phyloP scores from a whole-genome alignment of 2,329 filamentous ascomycete genomes.

The Rhytidhysteron rufulum region DNA sequence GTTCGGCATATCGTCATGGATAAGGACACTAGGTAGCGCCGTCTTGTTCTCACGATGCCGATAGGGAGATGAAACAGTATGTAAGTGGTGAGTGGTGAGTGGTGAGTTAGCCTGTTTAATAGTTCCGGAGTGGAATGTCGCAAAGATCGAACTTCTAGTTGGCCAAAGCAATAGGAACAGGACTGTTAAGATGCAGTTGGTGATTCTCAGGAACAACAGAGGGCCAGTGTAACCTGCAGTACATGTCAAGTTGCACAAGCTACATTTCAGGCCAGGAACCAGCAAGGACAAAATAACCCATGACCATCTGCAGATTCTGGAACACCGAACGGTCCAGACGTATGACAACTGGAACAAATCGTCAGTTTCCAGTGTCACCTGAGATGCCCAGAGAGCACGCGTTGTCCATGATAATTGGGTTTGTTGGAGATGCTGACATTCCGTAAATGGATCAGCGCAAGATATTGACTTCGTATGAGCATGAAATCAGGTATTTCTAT shows the following conservation, averaged over 20 bases:
- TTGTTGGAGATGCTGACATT: too few relatives aligned
- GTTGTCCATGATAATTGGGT: too few relatives aligned
- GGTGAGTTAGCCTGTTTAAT: slow-evolving; percentile 64
- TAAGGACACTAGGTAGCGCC: slow-evolving; percentile 20
- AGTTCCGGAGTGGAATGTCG: slow-evolving; percentile 59
- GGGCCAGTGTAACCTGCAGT: slow-evolving; percentile 67
- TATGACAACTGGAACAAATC: slow-evolving; percentile 61
- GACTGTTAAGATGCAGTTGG: slow-evolving; percentile 64
- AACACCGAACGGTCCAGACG: slow-evolving; percentile 69
- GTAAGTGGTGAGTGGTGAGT: slow-evolving; percentile 66
- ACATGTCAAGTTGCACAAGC: slow-evolving; percentile 67
- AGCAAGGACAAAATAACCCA: slow-evolving; percentile 65
- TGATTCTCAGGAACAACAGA: slow-evolving; percentile 65
- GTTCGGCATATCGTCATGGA: neutral
- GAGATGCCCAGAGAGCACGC: too few relatives aligned
- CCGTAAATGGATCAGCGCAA: too few relatives aligned
- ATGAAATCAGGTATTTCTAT: too few relatives aligned
- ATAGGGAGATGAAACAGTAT: slow-evolving; percentile 66
- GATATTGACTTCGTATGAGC: too few relatives aligned
- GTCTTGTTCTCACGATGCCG: slow-evolving; percentile 46
- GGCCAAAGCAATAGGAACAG: slow-evolving; percentile 68
- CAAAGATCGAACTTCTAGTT: slow-evolving; percentile 70
- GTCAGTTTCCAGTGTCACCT: slow-evolving; percentile 55
- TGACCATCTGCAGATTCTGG: slow-evolving; percentile 69
- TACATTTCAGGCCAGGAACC: slow-evolving; percentile 67